Conservation (phyloP, 148 eudicot species). For the Limonium bicolor region DNA sequence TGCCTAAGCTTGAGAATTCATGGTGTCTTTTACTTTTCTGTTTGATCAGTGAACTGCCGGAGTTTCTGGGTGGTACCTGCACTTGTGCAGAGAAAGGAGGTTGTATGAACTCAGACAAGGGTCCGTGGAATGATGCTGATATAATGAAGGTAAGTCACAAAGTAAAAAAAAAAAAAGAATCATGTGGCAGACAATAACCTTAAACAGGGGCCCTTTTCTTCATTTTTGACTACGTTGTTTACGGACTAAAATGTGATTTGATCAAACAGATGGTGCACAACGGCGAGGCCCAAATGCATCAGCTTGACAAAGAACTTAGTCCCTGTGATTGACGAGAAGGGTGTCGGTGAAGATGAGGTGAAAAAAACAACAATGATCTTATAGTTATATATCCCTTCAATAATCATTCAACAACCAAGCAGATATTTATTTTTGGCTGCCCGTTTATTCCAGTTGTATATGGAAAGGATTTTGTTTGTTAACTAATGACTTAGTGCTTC, state of each 20-base stretch:
- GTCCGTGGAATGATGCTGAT: constrained; percentile 86
- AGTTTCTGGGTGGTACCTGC: constrained; percentile 77
- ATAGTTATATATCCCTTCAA: no score
- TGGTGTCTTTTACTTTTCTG: neutral
- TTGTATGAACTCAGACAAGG: constrained; percentile 78
- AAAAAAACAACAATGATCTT: no score
- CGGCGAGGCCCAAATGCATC: constrained; percentile 61
- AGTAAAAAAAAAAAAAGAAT: no score
- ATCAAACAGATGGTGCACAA: constrained; percentile 60
- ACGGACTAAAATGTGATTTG: neutral
- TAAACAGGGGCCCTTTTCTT: neutral
- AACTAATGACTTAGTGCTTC: no score
- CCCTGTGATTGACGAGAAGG: constrained; percentile 46
- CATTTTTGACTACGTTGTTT: neutral
- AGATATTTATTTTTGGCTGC: no score
- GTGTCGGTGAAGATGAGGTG: constrained; percentile 36
- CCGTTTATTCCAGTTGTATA: no score
- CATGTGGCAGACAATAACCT: neutral
- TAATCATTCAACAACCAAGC: no score
- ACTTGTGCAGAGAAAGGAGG: constrained; percentile 76
- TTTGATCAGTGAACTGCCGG: constrained; percentile 69
- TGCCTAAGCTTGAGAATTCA: constrained; percentile 3
- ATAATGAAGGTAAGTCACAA: constrained; percentile 46
- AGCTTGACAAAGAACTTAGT: constrained; percentile 28
- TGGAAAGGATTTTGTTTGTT: no score